These are phyloP conservation scores for Pichia thaimueangensis DNA, from an alignment of 805 yeast genomes.

Conservation along the genomic window DNA sequence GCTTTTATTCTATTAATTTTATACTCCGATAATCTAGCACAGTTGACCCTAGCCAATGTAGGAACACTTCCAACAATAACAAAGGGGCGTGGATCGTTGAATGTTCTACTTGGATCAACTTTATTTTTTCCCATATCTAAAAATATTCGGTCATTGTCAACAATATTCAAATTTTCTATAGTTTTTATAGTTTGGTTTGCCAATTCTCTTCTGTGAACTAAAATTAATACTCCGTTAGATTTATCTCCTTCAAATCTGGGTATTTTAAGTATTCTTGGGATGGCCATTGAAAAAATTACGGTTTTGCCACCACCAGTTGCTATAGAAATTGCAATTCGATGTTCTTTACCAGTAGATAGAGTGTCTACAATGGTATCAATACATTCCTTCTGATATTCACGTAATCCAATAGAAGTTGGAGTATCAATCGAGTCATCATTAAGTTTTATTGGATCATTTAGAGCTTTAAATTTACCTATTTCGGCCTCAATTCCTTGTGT, in stretches of 20 bases:
- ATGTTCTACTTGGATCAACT: constrained; percentile 24
- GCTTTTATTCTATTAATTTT: constrained; percentile 59
- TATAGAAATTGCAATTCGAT: constrained; percentile 70
- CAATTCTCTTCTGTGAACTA: constrained; percentile 80
- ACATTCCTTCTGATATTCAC: constrained; percentile 64
- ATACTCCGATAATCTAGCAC: constrained; percentile 43
- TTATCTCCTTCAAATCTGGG: constrained; percentile 28
- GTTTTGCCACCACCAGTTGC: constrained; percentile 98
- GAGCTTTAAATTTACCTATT: too few species aligned
- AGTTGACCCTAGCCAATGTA: constrained; percentile 40
- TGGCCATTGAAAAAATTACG: constrained; percentile 59
- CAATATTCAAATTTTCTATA: constrained; percentile 33
- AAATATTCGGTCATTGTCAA: constrained; percentile 12
- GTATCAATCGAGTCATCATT: too few species aligned
- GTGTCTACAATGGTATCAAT: constrained; percentile 48
- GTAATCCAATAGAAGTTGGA: neutral
- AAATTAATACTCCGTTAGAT: constrained; percentile 38
- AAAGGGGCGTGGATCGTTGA: constrained; percentile 19
- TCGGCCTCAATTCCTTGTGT: too few species aligned
- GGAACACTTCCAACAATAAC: constrained; percentile 76
- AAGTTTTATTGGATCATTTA: too few species aligned
- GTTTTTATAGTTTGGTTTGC: constrained; percentile 61
- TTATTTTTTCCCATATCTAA: constrained; percentile 61
- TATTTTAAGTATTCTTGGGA: constrained; percentile 32
- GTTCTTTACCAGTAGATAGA: constrained; percentile 25